Percentiles rank a stretch among this genome's conserved stretches.
These are phyloP conservation scores for Mycosarcoma mackinlayi DNA, from an alignment of 1,284 basidiomycete genomes.

Conservation along the genomic window DNA sequence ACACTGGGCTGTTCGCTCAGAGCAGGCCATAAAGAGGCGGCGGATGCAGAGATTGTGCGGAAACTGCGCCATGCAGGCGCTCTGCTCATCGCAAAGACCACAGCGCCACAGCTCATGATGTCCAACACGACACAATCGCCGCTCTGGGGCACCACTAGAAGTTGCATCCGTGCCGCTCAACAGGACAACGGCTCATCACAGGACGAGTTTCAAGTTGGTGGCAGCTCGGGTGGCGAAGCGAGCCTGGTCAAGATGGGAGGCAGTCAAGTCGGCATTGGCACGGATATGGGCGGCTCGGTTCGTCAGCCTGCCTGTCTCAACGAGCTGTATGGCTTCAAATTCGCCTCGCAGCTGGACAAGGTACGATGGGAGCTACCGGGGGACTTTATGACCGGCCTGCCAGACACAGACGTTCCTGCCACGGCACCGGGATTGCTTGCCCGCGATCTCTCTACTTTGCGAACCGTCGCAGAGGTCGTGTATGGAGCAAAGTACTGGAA, in stretches of 20 bases:
- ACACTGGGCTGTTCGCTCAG: slow-evolving; percentile 47
- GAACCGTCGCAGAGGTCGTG: neutral
- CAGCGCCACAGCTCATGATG: slow-evolving; percentile 51
- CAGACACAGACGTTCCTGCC: slow-evolving; percentile 33
- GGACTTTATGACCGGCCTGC: slow-evolving; percentile 43
- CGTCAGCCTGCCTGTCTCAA: slow-evolving; percentile 50
- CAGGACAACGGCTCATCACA: neutral
- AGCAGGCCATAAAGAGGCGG: slow-evolving; percentile 2
- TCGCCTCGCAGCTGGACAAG: neutral
- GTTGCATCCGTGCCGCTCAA: neutral
- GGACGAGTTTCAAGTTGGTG: slow-evolving; percentile 51
- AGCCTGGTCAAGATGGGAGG: slow-evolving; percentile 42
- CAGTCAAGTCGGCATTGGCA: slow-evolving; percentile 45
- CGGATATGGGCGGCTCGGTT: slow-evolving; percentile 56
- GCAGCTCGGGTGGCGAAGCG: slow-evolving; percentile 54
- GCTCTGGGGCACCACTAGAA: slow-evolving; percentile 31
- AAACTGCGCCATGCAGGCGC: slow-evolving; percentile 21
- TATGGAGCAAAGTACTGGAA: neutral
- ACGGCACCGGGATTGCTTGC: slow-evolving; percentile 34
- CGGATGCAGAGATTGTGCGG: slow-evolving; percentile 11
- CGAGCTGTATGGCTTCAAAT: slow-evolving; percentile 36
- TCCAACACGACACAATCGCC: slow-evolving; percentile 41
- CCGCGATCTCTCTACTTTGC: slow-evolving; percentile 8
- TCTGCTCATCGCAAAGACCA: slow-evolving; percentile 54
- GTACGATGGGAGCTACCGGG: slow-evolving; percentile 25